Evolutionary conservation across 2,329 filamentous ascomycete genomes (phyloP), one percentile per base, ranked within the genome.

Genomic region (Rachicladosporium sp.): DNA sequence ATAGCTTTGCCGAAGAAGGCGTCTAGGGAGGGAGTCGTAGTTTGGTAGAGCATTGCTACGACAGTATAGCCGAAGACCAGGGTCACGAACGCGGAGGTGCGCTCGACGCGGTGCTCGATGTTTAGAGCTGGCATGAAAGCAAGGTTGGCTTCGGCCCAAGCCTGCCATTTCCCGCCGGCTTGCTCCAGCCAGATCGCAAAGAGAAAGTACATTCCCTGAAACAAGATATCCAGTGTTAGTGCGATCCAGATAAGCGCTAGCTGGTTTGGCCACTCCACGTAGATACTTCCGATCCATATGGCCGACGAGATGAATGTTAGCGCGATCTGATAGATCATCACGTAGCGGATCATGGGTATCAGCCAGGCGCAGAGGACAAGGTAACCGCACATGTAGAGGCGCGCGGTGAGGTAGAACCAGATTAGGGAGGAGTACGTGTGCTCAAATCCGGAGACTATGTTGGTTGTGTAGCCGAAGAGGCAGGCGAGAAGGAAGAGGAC

Each of bases 21-120:
- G 46, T 75, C 73, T 8, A 77, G 58, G 4, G 72, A 72, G 33
- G 52, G 54, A 1, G 63, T 64, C 7, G 63, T 62, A 44, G 68
- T 76, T 49, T 79, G 75, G 51, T 74, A 79, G 31, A 78, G 60
- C 29, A 79, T 62, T 0, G 70, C 74, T 21, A 80, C 67, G 15
- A 80, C 75, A 1, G 70, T 74, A 47, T 78, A 79, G 10, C 77
- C 76, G 47, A 80, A 73, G 1, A 81, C 75, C 2, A 80, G 61
- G 0, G 74, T 72, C 0, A 80, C 73, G 50, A 80, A 81, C 0
- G 76, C 76, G 41, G 73, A 74, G 23, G 72, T 80, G 5, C 77
- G 63, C 54, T 80, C 76, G 4, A 76, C 73, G 40, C 73, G 70
- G 54, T 81, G 77, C 56, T 80, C 77, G 46, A 80, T 80, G 47